phyloP scores from a whole-genome alignment of 1,284 basidiomycete genomes.

The Trichosporon sp. region DNA sequence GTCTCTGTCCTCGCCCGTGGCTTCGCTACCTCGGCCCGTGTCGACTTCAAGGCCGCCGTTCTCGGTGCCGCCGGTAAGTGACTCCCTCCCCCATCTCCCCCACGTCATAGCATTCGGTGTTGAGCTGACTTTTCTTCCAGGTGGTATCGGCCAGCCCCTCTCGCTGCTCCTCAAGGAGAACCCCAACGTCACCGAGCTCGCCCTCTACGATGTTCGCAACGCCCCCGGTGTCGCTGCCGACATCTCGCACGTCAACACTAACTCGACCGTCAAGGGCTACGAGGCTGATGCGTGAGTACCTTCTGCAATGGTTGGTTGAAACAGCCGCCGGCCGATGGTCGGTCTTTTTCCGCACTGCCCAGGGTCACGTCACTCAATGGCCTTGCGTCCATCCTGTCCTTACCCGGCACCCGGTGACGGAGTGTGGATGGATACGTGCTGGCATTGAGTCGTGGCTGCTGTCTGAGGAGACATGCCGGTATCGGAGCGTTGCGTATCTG shows the following conservation, averaged over 20 bases:
- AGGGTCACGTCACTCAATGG: neutral
- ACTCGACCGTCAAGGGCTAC: slow-evolving; percentile 59
- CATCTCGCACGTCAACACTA: slow-evolving; percentile 73
- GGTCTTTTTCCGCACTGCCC: neutral
- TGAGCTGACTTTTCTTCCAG: slow-evolving; percentile 6
- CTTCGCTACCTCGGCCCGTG: slow-evolving; percentile 46
- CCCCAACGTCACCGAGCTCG: slow-evolving; percentile 73
- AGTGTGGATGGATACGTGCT: neutral
- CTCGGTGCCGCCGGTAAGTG: slow-evolving; percentile 45
- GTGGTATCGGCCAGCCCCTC: slow-evolving; percentile 75
- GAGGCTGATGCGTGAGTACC: slow-evolving; percentile 46
- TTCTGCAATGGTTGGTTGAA: neutral
- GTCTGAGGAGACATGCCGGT: neutral
- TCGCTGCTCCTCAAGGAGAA: slow-evolving; percentile 83
- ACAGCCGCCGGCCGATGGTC: neutral
- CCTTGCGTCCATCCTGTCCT: neutral
- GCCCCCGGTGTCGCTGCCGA: slow-evolving; percentile 94
- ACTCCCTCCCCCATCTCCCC: neutral
- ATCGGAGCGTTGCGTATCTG: neutral
- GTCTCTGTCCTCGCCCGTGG: slow-evolving; percentile 35
- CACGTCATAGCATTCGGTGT: neutral
- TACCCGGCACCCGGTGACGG: slow-evolving; percentile 1
- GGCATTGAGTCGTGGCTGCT: neutral
- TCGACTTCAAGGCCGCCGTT: slow-evolving; percentile 46
- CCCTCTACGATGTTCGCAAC: slow-evolving; percentile 93